phyloP scores from a whole-genome alignment of 495 filamentous ascomycete species.

The Aspergillus indologenus region DNA sequence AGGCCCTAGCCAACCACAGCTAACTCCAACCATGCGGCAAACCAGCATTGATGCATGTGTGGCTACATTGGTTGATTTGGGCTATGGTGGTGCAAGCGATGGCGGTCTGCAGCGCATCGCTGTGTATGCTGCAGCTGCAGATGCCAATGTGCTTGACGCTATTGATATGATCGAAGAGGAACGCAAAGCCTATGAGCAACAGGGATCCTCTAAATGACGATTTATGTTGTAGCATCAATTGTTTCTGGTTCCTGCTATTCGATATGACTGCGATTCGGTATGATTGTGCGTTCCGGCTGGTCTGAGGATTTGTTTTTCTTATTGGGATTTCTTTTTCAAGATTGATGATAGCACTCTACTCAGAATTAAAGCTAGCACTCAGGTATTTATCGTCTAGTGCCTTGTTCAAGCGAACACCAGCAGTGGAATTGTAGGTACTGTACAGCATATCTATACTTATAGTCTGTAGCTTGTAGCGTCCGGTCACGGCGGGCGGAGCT shows the following conservation, averaged over 20 bases:
- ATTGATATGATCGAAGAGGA: conserved; percentile 60
- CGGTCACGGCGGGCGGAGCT: conserved; percentile 5
- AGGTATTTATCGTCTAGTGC: too few species aligned
- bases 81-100: conserved; percentile 45
- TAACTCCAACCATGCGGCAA: too few species aligned
- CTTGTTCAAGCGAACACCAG: too few species aligned
- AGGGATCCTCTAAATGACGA: conserved; percentile 11
- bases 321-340: background rate
- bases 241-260: conserved; percentile 2
- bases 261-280: background rate
- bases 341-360: conserved; percentile 1
- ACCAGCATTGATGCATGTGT: conserved; percentile 46
- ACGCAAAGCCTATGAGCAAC: conserved; percentile 44
- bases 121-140: conserved; percentile 51
- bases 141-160: conserved; percentile 45
- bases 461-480: background rate
- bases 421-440: too few species aligned
- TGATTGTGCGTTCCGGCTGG: background rate
- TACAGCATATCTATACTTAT: background rate
- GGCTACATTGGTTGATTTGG: conserved; percentile 43
- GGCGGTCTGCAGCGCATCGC: conserved; percentile 44
- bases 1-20: too few species aligned
- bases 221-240: conserved; percentile 7
- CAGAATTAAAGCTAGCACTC: background rate
- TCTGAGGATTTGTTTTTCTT: background rate